These are phyloP conservation scores for Bathelium albidoporum DNA, from an alignment of 495 filamentous ascomycete species.

Conservation along the genomic window DNA sequence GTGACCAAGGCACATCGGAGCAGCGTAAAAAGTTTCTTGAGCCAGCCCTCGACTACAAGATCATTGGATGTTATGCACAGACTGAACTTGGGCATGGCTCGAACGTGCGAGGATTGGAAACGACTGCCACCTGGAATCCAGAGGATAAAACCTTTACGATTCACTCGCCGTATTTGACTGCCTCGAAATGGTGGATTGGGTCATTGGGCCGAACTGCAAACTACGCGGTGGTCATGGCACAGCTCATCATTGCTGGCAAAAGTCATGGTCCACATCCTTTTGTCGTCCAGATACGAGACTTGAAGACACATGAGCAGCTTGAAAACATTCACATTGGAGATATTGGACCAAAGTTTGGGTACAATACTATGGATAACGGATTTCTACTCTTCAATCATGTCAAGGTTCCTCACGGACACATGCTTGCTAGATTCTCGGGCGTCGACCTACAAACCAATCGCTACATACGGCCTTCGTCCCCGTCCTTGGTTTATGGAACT, in stretches of 20 bases:
- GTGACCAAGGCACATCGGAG: conserved; percentile 57
- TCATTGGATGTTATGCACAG: conserved; percentile 68
- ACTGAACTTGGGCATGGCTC: conserved; percentile 67
- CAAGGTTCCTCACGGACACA: conserved; percentile 57
- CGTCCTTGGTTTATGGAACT: conserved; percentile 59
- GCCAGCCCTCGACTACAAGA: conserved; percentile 51
- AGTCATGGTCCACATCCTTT: conserved; percentile 64
- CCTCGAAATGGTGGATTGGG: conserved; percentile 74
- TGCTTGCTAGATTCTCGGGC: conserved; percentile 55
- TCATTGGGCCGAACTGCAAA: conserved; percentile 62
- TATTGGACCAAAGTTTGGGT: conserved; percentile 46
- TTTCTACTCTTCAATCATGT: conserved; percentile 63
- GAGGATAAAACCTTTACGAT: conserved; percentile 60
- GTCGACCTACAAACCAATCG: conserved; percentile 52
- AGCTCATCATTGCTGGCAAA: conserved; percentile 53
- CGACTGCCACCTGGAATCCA: conserved; percentile 59
- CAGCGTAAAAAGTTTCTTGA: conserved; percentile 60
- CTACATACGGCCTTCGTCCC: conserved; percentile 52
- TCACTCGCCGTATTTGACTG: conserved; percentile 55
- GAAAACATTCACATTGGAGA: conserved; percentile 62
- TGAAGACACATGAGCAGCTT: conserved; percentile 59
- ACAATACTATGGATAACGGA: conserved; percentile 63
- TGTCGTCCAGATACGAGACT: conserved; percentile 60
- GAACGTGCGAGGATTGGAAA: conserved; percentile 65
- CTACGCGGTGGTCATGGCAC: conserved; percentile 66